Evolutionary conservation across 2,329 filamentous ascomycete species (phyloP), one percentile per base, ranked within the genome.

Genomic region (Penicillium sp.): DNA sequence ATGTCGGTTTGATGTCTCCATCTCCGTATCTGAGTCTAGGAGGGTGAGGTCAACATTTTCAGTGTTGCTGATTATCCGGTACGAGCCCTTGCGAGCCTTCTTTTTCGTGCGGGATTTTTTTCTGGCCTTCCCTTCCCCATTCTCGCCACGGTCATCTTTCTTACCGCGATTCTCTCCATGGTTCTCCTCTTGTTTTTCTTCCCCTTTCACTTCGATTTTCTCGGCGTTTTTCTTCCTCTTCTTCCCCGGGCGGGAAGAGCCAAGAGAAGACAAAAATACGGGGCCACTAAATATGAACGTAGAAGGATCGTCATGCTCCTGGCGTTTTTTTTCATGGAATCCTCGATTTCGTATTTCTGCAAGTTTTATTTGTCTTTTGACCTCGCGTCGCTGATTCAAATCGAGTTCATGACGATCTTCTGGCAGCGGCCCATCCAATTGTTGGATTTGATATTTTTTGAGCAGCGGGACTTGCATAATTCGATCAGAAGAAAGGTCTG

Each of bases 331-430:
- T 6, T 52, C 45, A 26, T 53, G 44, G 16, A 41, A 60, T 38
- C 58, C 52, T 33, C 50, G 51, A 50, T 74, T 73, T 14, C 71
- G 72, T 25, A 66, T 63, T 19, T 52, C 53, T 1, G 72, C 68
- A 30, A 71, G 52, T 28, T 62, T 55, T 26, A 70, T 66, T 4
- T 67, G 65, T 7, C 56, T 51, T 17, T 57, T 53, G 7, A 73
- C 31, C 3, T 66, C 57, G 17, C 47, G 35, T 26, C 53, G 62
- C 9, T 51, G 42, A 17, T 61, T 52, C 0, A 46, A 26, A 35
- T 68, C 62, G 6, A 75, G 58, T 0, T 53, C 63, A 6, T 19
- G 25, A 3, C 71, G 65, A 25, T 57, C 30, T n/a, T 59, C 44
- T 1, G 61, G 48, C 2, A 57, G 55, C 3, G 61, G 53, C 2